A percentile compares a stretch with the other conserved stretches of the same genome.
These are phyloP conservation scores for Pulicaria dysenterica DNA, from an alignment of 129 eudicot species.

Conservation along the genomic window DNA sequence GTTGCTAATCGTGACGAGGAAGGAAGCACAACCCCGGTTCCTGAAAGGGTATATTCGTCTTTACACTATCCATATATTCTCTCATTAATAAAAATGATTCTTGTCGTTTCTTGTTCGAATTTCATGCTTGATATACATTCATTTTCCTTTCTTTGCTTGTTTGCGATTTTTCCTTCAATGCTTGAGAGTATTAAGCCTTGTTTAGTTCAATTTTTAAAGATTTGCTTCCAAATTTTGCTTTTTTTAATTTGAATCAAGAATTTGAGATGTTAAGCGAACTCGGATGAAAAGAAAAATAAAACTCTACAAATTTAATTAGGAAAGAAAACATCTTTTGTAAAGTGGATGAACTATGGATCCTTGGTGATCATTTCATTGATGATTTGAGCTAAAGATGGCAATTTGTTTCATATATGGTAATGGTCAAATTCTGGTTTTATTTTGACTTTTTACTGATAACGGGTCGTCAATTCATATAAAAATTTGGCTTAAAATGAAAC, in stretches of 20 bases:
- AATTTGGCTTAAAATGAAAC: neutral
- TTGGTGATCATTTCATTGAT: slow-evolving; percentile 16
- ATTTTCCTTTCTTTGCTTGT: neutral
- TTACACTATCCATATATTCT: neutral
- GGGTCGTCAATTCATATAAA: neutral
- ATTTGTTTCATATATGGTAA: neutral
- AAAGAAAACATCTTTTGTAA: slow-evolving; percentile 5
- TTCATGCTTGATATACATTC: neutral
- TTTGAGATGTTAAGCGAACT: slow-evolving; percentile 1
- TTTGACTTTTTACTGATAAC: neutral
- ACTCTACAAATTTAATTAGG: neutral
- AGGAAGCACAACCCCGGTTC: slow-evolving; percentile 55
- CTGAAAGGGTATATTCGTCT: slow-evolving; percentile 47
- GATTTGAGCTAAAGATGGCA: neutral
- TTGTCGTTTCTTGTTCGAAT: neutral
- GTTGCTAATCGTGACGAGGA: slow-evolving; percentile 42
- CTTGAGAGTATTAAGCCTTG: neutral
- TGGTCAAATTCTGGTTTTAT: neutral
- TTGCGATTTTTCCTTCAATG: neutral
- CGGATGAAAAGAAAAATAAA: neutral
- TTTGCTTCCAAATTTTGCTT: neutral
- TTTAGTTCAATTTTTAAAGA: slow-evolving; percentile 2
- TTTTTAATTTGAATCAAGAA: slow-evolving; percentile 2
- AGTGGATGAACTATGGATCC: slow-evolving; percentile 3
- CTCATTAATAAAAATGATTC: neutral